Evolutionary conservation across 495 filamentous ascomycete species (phyloP).

Genomic region (Talaromyces ruber): DNA sequence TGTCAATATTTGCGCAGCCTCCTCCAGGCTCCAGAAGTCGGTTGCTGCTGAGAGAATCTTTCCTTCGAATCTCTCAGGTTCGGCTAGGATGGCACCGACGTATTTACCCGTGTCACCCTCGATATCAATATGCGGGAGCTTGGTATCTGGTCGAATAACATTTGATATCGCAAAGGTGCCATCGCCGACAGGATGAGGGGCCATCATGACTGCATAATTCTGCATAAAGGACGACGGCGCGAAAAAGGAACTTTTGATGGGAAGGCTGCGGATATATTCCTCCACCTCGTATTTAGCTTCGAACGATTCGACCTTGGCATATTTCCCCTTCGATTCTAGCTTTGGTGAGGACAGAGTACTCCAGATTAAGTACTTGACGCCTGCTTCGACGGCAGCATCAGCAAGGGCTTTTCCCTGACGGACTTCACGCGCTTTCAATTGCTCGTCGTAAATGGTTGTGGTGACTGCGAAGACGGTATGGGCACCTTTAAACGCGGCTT

Average conservation of each 20-base stretch:
- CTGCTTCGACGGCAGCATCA: constrained; percentile 29
- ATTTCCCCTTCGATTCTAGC: constrained; percentile 10
- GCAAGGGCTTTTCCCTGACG: constrained; percentile 48
- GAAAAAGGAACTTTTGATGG: constrained; percentile 23
- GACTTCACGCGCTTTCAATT: constrained; percentile 21
- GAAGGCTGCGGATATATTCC: constrained; percentile 28
- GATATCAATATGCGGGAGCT: constrained; percentile 1
- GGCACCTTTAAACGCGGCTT: constrained; percentile 23
- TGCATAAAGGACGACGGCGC: constrained; percentile 12
- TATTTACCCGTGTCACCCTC: constrained; percentile 6
- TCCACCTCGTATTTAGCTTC: constrained; percentile 33
- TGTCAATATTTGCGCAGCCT: background rate
- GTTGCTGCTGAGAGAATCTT: constrained; percentile 4
- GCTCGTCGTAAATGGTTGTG: background rate
- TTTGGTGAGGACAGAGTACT: constrained; percentile 15
- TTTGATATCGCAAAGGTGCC: background rate
- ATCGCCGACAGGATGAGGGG: background rate
- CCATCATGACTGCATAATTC: constrained; percentile 6
- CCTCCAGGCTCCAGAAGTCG: background rate
- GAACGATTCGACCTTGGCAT: constrained; percentile 16
- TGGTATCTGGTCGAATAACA: background rate
- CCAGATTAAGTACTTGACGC: constrained; percentile 18
- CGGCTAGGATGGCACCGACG: constrained; percentile 1
- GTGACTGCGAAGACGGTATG: constrained; percentile 29
- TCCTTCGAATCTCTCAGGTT: constrained; percentile 4